These are phyloP conservation scores for Sordariomycetes sp. DNA, from an alignment of 2,329 filamentous ascomycete species.

Conservation along the genomic window DNA sequence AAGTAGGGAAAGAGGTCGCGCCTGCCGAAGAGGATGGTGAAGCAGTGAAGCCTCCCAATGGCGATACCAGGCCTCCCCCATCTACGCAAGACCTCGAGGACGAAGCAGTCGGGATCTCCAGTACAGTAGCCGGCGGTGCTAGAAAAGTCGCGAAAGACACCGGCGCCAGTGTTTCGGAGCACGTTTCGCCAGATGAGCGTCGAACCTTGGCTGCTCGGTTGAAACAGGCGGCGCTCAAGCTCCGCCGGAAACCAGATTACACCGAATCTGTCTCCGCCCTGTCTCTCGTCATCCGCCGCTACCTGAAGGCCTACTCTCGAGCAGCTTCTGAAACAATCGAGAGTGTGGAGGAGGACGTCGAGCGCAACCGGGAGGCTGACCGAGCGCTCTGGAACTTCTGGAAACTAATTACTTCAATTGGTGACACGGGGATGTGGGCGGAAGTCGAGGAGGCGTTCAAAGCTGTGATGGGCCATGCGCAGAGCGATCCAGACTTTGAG, in stretches of 20 bases:
- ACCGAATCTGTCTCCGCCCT: conserved; percentile 74
- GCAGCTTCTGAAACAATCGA: conserved; percentile 54
- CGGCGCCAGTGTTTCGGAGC: conserved; percentile 57
- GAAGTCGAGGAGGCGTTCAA: conserved; percentile 55
- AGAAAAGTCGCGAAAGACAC: conserved; percentile 44
- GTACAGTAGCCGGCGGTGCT: conserved; percentile 38
- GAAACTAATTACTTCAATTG: conserved; percentile 68
- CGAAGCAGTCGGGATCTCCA: conserved; percentile 39
- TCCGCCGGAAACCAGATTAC: conserved; percentile 70
- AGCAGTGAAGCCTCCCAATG: background rate
- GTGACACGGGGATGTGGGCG: conserved; percentile 63
- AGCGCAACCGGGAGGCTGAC: conserved; percentile 63
- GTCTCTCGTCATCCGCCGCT: conserved; percentile 61
- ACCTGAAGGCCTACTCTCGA: conserved; percentile 64
- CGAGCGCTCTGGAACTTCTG: conserved; percentile 69
- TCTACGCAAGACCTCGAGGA: conserved; percentile 52
- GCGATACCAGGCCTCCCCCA: conserved; percentile 17
- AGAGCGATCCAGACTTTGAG: conserved; percentile 74
- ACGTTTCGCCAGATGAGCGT: conserved; percentile 58
- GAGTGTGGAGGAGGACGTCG: conserved; percentile 55
- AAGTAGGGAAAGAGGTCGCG: conserved; percentile 58
- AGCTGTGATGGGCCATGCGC: conserved; percentile 57
- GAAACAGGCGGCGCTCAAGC: conserved; percentile 59
- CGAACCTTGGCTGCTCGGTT: conserved; percentile 62
- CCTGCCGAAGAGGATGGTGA: background rate